Percentiles rank a stretch among this genome's conserved stretches.
Evolutionary conservation across 192 early-diverging fungal species (phyloP).

Genomic region (Coemansia sp.): DNA sequence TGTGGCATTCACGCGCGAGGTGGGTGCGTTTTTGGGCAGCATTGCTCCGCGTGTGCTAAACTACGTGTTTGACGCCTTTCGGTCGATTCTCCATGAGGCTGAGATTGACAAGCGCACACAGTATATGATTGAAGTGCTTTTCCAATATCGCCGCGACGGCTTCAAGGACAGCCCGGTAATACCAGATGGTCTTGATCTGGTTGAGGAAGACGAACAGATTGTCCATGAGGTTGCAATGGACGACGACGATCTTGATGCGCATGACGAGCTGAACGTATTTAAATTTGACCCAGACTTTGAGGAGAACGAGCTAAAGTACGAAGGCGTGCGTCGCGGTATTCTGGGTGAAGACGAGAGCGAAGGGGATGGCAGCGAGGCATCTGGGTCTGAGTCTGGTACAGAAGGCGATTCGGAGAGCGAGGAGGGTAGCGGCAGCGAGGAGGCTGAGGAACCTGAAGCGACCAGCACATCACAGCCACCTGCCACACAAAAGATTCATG

Average conservation of each 20-base stretch:
- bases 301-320: constrained; percentile 83
- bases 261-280: constrained; percentile 87
- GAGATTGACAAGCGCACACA: constrained; percentile 92
- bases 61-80: constrained; percentile 88
- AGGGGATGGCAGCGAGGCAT: constrained; percentile 25
- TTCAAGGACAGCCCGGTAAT: constrained; percentile 87
- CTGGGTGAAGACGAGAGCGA: constrained; percentile 72
- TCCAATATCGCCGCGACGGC: constrained; percentile 91
- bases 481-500: constrained; percentile 64
- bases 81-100: constrained; percentile 90
- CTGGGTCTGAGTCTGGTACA: constrained; percentile 33
- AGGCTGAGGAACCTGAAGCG: constrained; percentile 28
- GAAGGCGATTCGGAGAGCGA: constrained; percentile 57
- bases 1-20: constrained; percentile 89
- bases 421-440: constrained; percentile 10
- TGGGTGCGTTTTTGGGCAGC: constrained; percentile 80
- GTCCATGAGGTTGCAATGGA: constrained; percentile 81
- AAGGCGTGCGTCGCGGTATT: constrained; percentile 77
- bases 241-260: constrained; percentile 77
- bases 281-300: constrained; percentile 75
- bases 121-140: constrained; percentile 96
- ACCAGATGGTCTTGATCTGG: constrained; percentile 78
- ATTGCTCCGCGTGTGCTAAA: constrained; percentile 73
- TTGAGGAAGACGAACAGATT: constrained; percentile 95
- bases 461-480: constrained; percentile 10